Evolutionary conservation across 208 protist genomes (phyloP), one percentile per base, ranked within the genome.

Genomic region (Crithidia brevicula): DNA sequence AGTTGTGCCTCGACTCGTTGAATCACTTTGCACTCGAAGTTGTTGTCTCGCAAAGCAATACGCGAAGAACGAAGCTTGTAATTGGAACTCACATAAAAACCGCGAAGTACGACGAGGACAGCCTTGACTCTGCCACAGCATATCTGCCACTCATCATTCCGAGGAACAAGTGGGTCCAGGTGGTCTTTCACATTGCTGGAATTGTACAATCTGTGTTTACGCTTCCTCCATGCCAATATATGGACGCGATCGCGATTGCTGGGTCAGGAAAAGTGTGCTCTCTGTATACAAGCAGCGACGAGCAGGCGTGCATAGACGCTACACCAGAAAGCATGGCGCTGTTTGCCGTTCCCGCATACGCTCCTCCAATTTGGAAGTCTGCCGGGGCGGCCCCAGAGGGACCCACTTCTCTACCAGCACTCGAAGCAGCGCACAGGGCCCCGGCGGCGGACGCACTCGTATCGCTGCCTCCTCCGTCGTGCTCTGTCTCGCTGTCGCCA

Each of bases 291-390:
- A 82, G 64, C 28, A 92, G 77, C 58, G 75, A 84, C 54, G 90
- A 95, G 66, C 77, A 86, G 57, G 69, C 54, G 10, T 86, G 79
- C 57, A 92, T 95, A 36, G 89, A 92, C 38, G 67, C 76, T 1
- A 87, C 81, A 31, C 90, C 87, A 20, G 57, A 66, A 40, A 73
- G 76, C 25, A 89, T 95, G 79, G 79, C 75, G 1, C 73, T 95
- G 4, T 92, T 95, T 74, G 85, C 88, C 18, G 90, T 95, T 23
- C 90, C 90, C 1, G 87, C 90, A 18, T 95, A 93, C 61, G 79
- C 65, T 15, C 87, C 85, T 47, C 87, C 90, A 0, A 85, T 95
- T 30, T 95, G 90, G 88, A 72, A 60, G 47, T 91, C 85, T 8
- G 75, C 67, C 15, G 13, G 10, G 11, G 1, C 59, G 9, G 13